Conservation (phyloP, 306 rosid genomes). For the Castanea crenata region DNA sequence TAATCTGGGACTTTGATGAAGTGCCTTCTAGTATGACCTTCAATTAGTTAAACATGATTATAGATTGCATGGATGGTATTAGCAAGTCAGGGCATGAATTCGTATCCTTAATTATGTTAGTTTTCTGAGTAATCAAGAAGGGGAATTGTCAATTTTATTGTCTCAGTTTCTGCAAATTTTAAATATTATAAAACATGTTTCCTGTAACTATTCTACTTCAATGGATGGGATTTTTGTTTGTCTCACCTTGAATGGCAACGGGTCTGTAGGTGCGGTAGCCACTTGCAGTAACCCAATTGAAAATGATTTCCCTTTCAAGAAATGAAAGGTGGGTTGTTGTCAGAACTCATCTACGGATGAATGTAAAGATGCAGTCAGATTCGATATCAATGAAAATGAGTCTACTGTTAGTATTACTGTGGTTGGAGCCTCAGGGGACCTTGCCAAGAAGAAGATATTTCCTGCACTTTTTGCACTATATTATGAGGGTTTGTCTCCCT, state of each 20-base stretch:
- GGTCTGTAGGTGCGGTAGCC: constrained; percentile 46
- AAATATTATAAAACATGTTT: not conserved
- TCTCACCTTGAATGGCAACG: not conserved
- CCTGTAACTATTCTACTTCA: not conserved
- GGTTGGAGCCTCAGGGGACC: constrained; percentile 96
- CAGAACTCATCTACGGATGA: constrained; percentile 34
- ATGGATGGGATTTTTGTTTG: not conserved
- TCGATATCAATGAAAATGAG: constrained; percentile 37
- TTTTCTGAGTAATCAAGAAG: not conserved
- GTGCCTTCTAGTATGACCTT: too few species aligned
- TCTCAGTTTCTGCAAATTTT: not conserved
- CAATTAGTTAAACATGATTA: not conserved
- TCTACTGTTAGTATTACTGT: constrained; percentile 74
- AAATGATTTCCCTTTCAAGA: constrained; percentile 36
- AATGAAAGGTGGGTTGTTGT: constrained; percentile 38
- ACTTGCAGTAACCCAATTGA: constrained; percentile 38
- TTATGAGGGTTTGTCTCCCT: constrained; percentile 83
- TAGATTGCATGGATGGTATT: not conserved
- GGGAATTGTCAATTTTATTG: not conserved
- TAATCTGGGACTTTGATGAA: too few species aligned
- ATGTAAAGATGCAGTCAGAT: constrained; percentile 19
- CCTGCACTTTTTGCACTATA: constrained; percentile 92
- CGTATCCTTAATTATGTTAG: not conserved
- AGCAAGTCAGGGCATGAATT: not conserved
- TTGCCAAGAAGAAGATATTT: constrained; percentile 92